Evolutionary conservation across 306 rosid species (phyloP).

Genomic region (Echinosophora koreensis): DNA sequence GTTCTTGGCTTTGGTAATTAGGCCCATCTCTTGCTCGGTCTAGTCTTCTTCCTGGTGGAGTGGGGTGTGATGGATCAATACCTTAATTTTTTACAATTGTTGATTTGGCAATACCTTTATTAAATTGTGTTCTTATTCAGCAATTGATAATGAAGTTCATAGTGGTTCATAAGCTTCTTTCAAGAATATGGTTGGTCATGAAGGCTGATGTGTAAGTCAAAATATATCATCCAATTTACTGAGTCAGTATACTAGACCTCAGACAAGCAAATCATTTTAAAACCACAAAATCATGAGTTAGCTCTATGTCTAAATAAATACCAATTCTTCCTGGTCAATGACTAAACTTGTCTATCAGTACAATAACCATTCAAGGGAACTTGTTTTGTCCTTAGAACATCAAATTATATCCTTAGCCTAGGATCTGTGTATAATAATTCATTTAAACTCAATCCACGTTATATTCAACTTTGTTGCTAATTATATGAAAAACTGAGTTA

Average conservation of each 20-base stretch:
- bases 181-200: not conserved
- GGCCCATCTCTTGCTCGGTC: not conserved
- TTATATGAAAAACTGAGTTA: not conserved
- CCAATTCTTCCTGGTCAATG: not conserved
- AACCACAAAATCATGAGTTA: not conserved
- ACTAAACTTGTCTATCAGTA: not conserved
- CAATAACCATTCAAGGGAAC: not conserved
- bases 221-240: not conserved
- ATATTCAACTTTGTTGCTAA: not conserved
- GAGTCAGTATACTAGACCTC: not conserved
- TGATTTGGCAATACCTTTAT: not conserved
- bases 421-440: conserved; percentile 28
- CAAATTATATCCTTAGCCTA: not conserved
- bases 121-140: conserved; percentile 1
- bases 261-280: not conserved
- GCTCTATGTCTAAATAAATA: not conserved
- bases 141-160: conserved; percentile 19
- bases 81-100: not conserved
- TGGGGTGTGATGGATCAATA: not conserved
- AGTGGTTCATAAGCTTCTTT: conserved; percentile 8
- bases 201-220: not conserved
- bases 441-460: not conserved
- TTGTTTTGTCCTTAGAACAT: not conserved
- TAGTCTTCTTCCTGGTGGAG: not conserved
- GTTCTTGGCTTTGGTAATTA: not conserved